phyloP scores from a whole-genome alignment of 345 rosid genomes.

The Aquilaria sinensis region DNA sequence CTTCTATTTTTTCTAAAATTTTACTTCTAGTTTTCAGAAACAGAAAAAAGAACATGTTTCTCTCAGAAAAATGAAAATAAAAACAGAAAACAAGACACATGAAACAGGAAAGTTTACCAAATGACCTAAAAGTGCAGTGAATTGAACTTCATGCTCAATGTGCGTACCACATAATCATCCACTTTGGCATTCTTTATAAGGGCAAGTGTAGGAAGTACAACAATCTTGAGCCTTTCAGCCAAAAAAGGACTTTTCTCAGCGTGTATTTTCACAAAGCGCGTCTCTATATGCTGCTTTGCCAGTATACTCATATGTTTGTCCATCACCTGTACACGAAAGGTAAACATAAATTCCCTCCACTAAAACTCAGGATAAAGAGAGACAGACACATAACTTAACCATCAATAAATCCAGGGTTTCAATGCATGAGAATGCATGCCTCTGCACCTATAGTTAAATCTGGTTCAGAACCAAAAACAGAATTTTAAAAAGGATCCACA shows the following conservation, averaged over 20 bases:
- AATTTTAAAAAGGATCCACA: too few species aligned
- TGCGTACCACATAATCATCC: slow-evolving; percentile 87
- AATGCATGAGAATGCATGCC: too few species aligned
- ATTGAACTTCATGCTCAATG: neutral
- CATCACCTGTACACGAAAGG: slow-evolving; percentile 61
- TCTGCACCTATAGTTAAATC: too few species aligned
- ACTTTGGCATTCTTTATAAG: slow-evolving; percentile 95
- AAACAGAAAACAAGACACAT: too few species aligned
- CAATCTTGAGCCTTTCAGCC: slow-evolving; percentile 87
- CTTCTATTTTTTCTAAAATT: too few species aligned
- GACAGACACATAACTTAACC: too few species aligned
- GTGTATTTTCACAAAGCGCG: slow-evolving; percentile 87
- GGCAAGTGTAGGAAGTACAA: slow-evolving; percentile 92
- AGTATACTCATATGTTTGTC: slow-evolving; percentile 81
- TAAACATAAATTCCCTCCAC: neutral
- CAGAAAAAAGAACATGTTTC: too few species aligned
- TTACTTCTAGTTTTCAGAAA: too few species aligned
- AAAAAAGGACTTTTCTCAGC: slow-evolving; percentile 98
- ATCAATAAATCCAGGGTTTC: too few species aligned
- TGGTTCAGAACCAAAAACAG: too few species aligned
- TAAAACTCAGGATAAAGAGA: neutral
- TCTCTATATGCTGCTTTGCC: slow-evolving; percentile 93
- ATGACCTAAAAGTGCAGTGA: neutral
- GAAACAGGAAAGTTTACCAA: too few species aligned
- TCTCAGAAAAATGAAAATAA: too few species aligned